These are phyloP conservation scores for Fusarium luffae DNA, from an alignment of 2,329 filamentous ascomycete species.

Conservation along the genomic window DNA sequence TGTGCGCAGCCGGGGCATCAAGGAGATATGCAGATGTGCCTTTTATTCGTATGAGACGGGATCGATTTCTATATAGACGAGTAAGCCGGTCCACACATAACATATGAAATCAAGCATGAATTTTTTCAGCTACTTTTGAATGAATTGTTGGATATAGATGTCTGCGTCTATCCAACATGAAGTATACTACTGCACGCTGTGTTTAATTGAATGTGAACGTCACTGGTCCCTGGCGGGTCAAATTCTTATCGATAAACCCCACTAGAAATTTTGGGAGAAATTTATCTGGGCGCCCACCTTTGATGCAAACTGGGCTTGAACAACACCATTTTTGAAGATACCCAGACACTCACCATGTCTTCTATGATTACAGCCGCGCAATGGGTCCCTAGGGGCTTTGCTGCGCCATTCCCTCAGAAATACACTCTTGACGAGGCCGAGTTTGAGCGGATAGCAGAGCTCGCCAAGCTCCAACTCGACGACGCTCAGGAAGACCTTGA, in stretches of 20 bases:
- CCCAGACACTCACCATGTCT: slow-evolving; percentile 61
- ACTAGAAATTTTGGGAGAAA: slow-evolving; percentile 51
- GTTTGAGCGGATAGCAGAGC: slow-evolving; percentile 77
- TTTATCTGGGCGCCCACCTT: slow-evolving; percentile 41
- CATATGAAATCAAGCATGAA: not conserved
- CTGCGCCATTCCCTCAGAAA: slow-evolving; percentile 79
- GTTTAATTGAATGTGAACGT: not conserved
- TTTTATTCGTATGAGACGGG: not conserved
- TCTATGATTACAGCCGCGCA: slow-evolving; percentile 79
- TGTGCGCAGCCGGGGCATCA: too few relatives aligned
- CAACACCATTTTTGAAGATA: slow-evolving; percentile 42
- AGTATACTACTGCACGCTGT: not conserved
- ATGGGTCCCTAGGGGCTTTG: slow-evolving; percentile 82
- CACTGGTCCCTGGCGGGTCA: slow-evolving; percentile 7
- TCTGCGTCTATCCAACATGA: not conserved
- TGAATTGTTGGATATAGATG: not conserved
- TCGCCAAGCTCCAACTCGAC: slow-evolving; percentile 84
- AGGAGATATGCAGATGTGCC: not conserved
- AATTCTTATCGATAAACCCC: slow-evolving; percentile 56
- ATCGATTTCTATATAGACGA: not conserved
- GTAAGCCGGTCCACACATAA: not conserved
- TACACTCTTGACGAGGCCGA: slow-evolving; percentile 81
- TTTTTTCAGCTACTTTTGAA: not conserved
- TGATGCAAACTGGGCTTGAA: slow-evolving; percentile 23
- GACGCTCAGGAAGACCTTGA: slow-evolving; percentile 90